Base-by-base conservation (phyloP, 768 basidiomycete species). In the Sporobolomyces phaffii region DNA sequence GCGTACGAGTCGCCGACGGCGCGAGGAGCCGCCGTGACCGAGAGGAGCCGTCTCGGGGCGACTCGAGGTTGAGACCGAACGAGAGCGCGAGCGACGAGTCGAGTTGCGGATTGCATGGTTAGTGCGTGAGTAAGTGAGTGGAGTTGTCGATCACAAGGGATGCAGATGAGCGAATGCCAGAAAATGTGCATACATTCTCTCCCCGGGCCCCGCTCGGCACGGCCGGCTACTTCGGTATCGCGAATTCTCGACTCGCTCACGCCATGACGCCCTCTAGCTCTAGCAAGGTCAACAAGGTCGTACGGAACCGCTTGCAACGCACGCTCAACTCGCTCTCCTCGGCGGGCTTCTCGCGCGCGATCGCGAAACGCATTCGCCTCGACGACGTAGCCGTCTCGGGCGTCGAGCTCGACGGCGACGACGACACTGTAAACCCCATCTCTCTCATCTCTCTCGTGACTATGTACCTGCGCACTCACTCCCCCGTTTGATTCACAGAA, bases 381-480 rank as follows among this genome's bases (percentile, higher is more conserved):
- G 61, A 51, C 20, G 14, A 51, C 5, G 49, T 68, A 13, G 4
- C 36, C 0, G 43, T 68, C 9, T 11, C 43, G 2, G 66, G 66
- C 14, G 56, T 68, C 22, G 48, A 62, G 28, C 60, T 68, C 31
- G 61, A 62, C 29, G 61, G 54, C 6, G n/a, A 40, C 0, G 50
- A 47, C 9, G 56, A 68, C 15, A 68, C 66, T 18, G 66, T 68
- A n/a, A 24, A 54, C 22, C 4, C 5, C 20, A n/a, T n/a, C n/a
- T n/a, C n/a, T n/a, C n/a, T n/a, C n/a, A n/a, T n/a, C n/a, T n/a
- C n/a, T n/a, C n/a, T n/a, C n/a, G n/a, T n/a, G n/a, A n/a, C 24
- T 50, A 14, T 10, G 9, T 29, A 11, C 22, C 28, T 50, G 18
- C 29, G 26, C 48, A 20, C 48, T 45, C 7, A 13, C 10, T 36